Base-by-base conservation (phyloP, 2,329 filamentous ascomycete genomes). In the Aureobasidium pullulans region DNA sequence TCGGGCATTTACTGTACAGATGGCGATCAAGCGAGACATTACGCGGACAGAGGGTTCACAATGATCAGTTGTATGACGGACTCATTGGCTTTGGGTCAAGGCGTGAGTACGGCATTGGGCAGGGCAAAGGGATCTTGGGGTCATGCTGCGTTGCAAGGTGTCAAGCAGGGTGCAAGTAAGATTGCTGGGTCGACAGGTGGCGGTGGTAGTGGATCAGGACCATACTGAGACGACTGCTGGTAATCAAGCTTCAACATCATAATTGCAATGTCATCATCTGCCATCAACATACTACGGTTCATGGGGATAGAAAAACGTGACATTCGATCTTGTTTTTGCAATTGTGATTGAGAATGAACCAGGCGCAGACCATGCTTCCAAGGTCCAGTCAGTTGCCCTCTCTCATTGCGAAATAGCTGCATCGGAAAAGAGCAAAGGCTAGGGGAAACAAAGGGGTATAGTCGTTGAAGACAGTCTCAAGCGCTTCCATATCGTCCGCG, bases 1-100 rank as follows among this genome's bases (percentile, higher is more conserved):
- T 76, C 76, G 1, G 81, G 79, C 0, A 83, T 84, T 42, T 84
- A 81, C 63, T 81, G 78, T 61, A 78, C 76, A 1, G 75, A 72
- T 44, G 80, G 80, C 0, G 78, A 80, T 56, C 74, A 80, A 65
- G 77, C 80, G 6, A 75, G 73, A 64, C 70, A 73, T 52, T 83
- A 78, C 66, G 79, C 78, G 3, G 76, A 81, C 47, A 72, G 75
- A 59, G 81, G 81, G 0, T 83, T 82, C 66, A 77, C 81, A 60
- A 80, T 83, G 76, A 74, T 81, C 52, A 75, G 75, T 52, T 63
- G 64, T 0, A 65, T 68, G 63, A 71, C 66, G 19, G 70, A 72
- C 57, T 66, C 69, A n/a, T 60, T 59, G 36, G 69, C 68, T 42
- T 54, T 72, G 32, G 63, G 64, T 28, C 64, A 65, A 59, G 64